Base-by-base conservation (phyloP, 495 filamentous ascomycete genomes). In the Hypoxylon cercidicola region DNA sequence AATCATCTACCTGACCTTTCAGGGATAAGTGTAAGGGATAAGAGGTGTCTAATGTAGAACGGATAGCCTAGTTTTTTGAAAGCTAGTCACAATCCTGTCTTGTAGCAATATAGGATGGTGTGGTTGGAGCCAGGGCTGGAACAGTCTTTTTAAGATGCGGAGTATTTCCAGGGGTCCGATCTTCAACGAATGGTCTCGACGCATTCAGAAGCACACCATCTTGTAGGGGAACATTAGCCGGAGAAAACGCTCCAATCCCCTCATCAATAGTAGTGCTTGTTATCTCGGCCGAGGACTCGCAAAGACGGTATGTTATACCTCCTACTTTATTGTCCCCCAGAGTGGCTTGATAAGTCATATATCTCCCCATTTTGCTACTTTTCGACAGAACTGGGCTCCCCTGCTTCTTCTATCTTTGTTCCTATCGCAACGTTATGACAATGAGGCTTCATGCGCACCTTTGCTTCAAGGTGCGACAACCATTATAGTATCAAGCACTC, bases 161-260 rank as follows among this genome's bases (percentile, higher is more conserved):
- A 41, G 39, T 37, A 41, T n/a, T 41, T 15, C 15, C 55, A 58
- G 55, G 45, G 45, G 34, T 20, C 13, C 28, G 13, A 43, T 8
- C 50, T 51, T 40, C 53, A 47, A 41, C 53, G 53, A 47, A 23
- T 13, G 53, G 53, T 56, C 53, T 56, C 53, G 41, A 56, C 21
- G 28, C 43, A 54, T 47, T 16, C 40, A 4, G 30, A 25, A 56
- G 40, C 43, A 46, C 11, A 16, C 43, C 12, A 56, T 46, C 41
- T 47, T 46, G 19, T n/a, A 49, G 20, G 30, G n/a, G 15, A 41
- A 48, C 35, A 40, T 49, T 43, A 43, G 15, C 55, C 55, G 45
- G 34, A 50, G 30, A n/a, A 19, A 20, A 49, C 45, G 34, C 45
- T 50, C 55, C 55, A 50, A 58, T 58, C 32, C 34, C 12, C 44